phyloP scores from a whole-genome alignment of 2,329 filamentous ascomycete genomes.

The Fusarium sp. region DNA sequence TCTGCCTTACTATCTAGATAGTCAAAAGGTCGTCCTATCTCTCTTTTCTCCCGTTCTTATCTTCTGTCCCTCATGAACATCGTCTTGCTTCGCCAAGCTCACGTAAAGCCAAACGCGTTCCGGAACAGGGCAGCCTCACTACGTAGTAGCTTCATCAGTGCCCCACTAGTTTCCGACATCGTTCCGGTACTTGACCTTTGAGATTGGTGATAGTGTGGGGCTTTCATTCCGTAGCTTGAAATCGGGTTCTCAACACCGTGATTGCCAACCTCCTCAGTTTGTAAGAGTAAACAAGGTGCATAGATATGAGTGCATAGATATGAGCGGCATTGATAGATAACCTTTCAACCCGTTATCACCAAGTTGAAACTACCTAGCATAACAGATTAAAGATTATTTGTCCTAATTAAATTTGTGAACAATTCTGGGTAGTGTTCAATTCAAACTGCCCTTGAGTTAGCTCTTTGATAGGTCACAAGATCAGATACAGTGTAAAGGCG shows the following conservation, averaged over 20 bases:
- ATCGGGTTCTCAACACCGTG: background rate
- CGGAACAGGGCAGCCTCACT: background rate
- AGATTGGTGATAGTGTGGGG: background rate
- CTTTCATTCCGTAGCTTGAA: background rate
- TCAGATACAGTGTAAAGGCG: background rate
- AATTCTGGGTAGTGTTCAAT: background rate
- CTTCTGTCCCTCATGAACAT: background rate
- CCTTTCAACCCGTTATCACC: too few relatives aligned
- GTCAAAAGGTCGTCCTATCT: background rate
- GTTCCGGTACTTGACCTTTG: background rate
- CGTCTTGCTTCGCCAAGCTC: background rate
- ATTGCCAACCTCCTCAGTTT: background rate
- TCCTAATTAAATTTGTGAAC: background rate
- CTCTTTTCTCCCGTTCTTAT: too few relatives aligned
- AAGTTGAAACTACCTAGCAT: background rate
- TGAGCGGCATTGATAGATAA: background rate
- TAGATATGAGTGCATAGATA: too few relatives aligned
- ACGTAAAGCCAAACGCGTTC: background rate
- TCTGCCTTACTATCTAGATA: too few relatives aligned
- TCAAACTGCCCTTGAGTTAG: background rate
- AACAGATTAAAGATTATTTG: background rate
- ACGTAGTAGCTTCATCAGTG: background rate
- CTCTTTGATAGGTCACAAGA: background rate
- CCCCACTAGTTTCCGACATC: background rate
- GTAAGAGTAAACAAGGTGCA: background rate